Evolutionary conservation across 2,329 filamentous ascomycete species (phyloP).

Genomic region (Grosmannia huntii): DNA sequence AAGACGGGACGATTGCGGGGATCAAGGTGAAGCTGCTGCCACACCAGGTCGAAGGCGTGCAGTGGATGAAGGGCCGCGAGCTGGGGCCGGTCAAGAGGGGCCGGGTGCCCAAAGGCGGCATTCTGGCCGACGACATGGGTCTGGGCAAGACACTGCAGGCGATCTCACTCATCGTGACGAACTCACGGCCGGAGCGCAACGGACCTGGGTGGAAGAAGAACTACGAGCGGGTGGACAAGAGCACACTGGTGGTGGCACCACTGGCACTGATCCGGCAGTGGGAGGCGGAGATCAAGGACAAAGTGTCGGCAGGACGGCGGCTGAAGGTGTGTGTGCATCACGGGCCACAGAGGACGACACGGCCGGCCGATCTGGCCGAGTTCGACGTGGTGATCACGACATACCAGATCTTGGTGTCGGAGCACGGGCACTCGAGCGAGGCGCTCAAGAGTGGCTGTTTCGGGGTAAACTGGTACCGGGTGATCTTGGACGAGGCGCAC

Average conservation of each 20-base stretch:
- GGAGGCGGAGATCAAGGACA: conserved; percentile 84
- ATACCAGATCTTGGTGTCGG: conserved; percentile 88
- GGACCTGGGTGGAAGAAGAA: conserved; percentile 52
- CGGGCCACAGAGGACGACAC: conserved; percentile 72
- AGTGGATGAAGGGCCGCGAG: conserved; percentile 93
- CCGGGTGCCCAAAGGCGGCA: conserved; percentile 76
- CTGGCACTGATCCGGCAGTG: conserved; percentile 92
- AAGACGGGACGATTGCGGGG: conserved; percentile 53
- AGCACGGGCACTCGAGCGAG: conserved; percentile 60
- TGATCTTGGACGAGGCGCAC: conserved; percentile 93
- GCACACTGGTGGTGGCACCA: conserved; percentile 84
- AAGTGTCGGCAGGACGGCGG: conserved; percentile 52
- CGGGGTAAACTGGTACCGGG: conserved; percentile 84
- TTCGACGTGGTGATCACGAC: conserved; percentile 97
- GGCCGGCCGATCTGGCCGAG: conserved; percentile 58
- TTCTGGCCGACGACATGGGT: conserved; percentile 95
- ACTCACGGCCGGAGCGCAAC: conserved; percentile 54
- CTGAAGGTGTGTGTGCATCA: conserved; percentile 85
- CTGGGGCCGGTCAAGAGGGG: conserved; percentile 73
- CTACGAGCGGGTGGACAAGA: conserved; percentile 56
- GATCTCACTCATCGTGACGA: conserved; percentile 74
- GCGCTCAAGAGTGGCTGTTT: conserved; percentile 71
- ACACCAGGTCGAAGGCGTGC: conserved; percentile 86
- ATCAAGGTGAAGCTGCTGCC: conserved; percentile 80
- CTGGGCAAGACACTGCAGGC: conserved; percentile 94